A percentile compares a stretch with the other conserved stretches of the same genome.
phyloP scores from a whole-genome alignment of 805 yeast species.

The Cyberlindnera nakhonratchasimensis region DNA sequence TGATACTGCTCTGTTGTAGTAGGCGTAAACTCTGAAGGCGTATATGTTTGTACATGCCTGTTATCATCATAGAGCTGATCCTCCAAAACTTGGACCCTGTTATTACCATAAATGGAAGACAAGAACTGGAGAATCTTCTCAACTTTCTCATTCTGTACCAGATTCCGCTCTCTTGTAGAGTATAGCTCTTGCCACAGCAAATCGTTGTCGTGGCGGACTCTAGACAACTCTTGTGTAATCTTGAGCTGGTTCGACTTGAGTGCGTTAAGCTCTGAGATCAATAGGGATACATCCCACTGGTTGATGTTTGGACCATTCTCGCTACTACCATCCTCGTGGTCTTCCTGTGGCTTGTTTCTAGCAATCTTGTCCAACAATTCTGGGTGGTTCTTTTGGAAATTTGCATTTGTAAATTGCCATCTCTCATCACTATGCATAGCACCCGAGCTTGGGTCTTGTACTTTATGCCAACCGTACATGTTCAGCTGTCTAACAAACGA shows the following conservation, averaged over 20 bases:
- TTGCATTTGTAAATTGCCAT: slow-evolving; percentile 85
- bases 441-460: slow-evolving; percentile 85
- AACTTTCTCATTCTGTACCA: slow-evolving; percentile 80
- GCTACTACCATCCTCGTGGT: slow-evolving; percentile 10
- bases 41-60: slow-evolving; percentile 7
- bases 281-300: slow-evolving; percentile 21
- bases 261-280: slow-evolving; percentile 42
- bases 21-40: background rate
- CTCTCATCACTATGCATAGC: slow-evolving; percentile 70
- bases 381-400: slow-evolving; percentile 72
- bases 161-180: slow-evolving; percentile 78
- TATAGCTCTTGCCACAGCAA: slow-evolving; percentile 87
- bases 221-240: slow-evolving; percentile 77
- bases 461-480: slow-evolving; percentile 99
- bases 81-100: slow-evolving; percentile 23
- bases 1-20: background rate
- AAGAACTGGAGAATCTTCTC: slow-evolving; percentile 84
- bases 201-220: slow-evolving; percentile 85
- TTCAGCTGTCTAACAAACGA: slow-evolving; percentile 93
- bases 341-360: slow-evolving; percentile 53
- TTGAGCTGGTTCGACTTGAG: slow-evolving; percentile 75
- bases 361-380: slow-evolving; percentile 83
- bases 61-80: slow-evolving; percentile 11
- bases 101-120: slow-evolving; percentile 56
- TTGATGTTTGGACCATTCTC: slow-evolving; percentile 4